phyloP scores from a whole-genome alignment of 352 stramenopile species.

The Aphanomyces cochlioides region DNA sequence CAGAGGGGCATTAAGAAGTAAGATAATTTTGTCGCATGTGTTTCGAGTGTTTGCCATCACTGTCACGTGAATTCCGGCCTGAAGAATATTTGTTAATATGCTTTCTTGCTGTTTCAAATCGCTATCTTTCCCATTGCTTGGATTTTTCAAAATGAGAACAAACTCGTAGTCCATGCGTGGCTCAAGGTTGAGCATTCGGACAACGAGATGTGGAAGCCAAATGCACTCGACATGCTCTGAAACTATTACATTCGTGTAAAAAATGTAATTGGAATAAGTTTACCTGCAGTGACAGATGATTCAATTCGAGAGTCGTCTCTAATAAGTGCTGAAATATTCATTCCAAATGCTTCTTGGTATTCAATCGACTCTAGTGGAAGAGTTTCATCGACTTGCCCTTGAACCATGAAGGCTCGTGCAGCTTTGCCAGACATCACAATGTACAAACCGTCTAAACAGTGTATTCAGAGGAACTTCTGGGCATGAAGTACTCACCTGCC shows the following conservation, averaged over 20 bases:
- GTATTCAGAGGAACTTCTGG: not conserved
- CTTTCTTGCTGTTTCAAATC: conserved; percentile 40
- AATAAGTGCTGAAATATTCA: conserved; percentile 40
- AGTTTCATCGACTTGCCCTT: conserved; percentile 34
- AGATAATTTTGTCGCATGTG: conserved; percentile 40
- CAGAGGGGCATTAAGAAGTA: conserved; percentile 54
- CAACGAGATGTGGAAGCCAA: conserved; percentile 49
- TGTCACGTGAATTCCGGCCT: conserved; percentile 48
- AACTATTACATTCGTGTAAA: conserved; percentile 31
- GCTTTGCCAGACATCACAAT: conserved; percentile 47
- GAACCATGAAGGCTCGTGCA: conserved; percentile 32
- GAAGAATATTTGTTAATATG: conserved; percentile 42
- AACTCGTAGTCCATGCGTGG: conserved; percentile 59
- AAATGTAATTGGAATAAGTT: not conserved
- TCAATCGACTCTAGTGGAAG: conserved; percentile 36
- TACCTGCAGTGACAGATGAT: conserved; percentile 33
- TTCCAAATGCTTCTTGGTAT: conserved; percentile 61
- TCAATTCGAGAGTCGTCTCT: conserved; percentile 36
- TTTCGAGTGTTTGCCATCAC: conserved; percentile 56
- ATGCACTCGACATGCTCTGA: conserved; percentile 47
- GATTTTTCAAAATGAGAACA: conserved; percentile 49
- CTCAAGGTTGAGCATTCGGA: conserved; percentile 61
- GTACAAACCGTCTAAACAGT: conserved; percentile 45
- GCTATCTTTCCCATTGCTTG: conserved; percentile 30
- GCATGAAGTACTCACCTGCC: conserved; percentile 21